Percentiles rank a stretch among this genome's conserved stretches.
Conservation (phyloP, 2,329 filamentous ascomycete genomes). For the Amauroascus verrucosus region DNA sequence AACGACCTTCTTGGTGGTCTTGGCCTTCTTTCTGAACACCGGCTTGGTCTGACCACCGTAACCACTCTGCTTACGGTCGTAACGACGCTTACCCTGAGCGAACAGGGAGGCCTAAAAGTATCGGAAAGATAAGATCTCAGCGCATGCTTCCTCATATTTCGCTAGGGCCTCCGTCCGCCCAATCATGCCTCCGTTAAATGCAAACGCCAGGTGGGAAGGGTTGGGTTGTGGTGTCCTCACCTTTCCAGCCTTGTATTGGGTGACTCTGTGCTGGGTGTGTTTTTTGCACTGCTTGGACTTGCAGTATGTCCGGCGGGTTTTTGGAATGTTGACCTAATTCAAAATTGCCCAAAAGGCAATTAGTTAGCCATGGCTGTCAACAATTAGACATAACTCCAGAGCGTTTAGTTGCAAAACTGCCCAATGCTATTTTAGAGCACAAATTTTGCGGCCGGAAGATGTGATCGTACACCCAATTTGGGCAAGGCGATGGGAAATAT, state of each 20-base stretch:
- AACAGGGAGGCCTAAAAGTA: slow-evolving; percentile 65
- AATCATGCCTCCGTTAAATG: not conserved
- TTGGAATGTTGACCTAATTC: slow-evolving; percentile 86
- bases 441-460: not conserved
- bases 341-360: slow-evolving; percentile 12
- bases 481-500: not conserved
- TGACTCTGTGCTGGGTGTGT: slow-evolving; percentile 87
- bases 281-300: slow-evolving; percentile 92
- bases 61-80: slow-evolving; percentile 98
- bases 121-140: slow-evolving; percentile 6
- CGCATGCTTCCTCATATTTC: not conserved
- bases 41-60: slow-evolving; percentile 99
- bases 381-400: not conserved
- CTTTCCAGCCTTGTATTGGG: slow-evolving; percentile 96
- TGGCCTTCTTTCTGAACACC: slow-evolving; percentile 99
- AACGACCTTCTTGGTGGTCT: slow-evolving; percentile 99
- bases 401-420: not conserved
- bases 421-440: not conserved
- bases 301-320: slow-evolving; percentile 96
- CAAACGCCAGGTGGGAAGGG: not conserved
- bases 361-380: not conserved
- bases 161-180: not conserved
- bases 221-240: slow-evolving; percentile 35
- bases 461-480: not conserved
- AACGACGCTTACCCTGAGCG: slow-evolving; percentile 99